Evolutionary conservation across 306 rosid genomes (phyloP).

Genomic region (Biancaea sappan): DNA sequence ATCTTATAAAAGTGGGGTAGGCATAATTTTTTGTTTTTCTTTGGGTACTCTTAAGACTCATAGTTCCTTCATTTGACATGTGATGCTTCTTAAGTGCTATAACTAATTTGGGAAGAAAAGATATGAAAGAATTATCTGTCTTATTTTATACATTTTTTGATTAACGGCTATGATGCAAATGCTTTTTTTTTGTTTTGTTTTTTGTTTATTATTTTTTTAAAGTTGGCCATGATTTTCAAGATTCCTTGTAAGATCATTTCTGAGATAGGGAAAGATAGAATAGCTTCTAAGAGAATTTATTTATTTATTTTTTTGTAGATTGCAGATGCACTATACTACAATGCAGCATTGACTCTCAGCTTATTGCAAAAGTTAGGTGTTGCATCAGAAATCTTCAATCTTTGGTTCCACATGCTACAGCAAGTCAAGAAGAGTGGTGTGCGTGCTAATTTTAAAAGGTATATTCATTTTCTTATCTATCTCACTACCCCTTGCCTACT

Average conservation of each 20-base stretch:
- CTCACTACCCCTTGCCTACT: background rate
- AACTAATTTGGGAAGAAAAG: background rate
- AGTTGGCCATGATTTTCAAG: slow-evolving; percentile 23
- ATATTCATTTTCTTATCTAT: slow-evolving; percentile 4
- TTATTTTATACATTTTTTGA: slow-evolving; percentile 19
- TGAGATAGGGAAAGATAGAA: slow-evolving; percentile 1
- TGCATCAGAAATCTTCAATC: slow-evolving; percentile 80
- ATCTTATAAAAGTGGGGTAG: background rate
- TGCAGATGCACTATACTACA: slow-evolving; percentile 93
- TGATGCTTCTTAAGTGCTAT: background rate
- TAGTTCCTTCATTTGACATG: background rate
- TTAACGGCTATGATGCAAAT: background rate
- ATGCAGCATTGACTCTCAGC: slow-evolving; percentile 70
- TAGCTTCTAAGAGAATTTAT: slow-evolving; percentile 5
- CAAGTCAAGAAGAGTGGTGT: slow-evolving; percentile 82
- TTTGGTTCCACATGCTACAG: slow-evolving; percentile 90
- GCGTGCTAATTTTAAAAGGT: slow-evolving; percentile 82
- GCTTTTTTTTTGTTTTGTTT: no score
- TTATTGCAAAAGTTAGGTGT: slow-evolving; percentile 80
- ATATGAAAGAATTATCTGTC: background rate
- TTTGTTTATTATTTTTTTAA: slow-evolving; percentile 4
- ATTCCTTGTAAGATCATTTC: slow-evolving; percentile 5
- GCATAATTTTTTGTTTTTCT: slow-evolving; percentile 22
- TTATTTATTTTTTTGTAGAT: slow-evolving; percentile 50
- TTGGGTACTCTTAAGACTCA: background rate